Base-by-base conservation (phyloP, 108 stramenopile genomes). In the Cylindrotheca fusiformis region DNA sequence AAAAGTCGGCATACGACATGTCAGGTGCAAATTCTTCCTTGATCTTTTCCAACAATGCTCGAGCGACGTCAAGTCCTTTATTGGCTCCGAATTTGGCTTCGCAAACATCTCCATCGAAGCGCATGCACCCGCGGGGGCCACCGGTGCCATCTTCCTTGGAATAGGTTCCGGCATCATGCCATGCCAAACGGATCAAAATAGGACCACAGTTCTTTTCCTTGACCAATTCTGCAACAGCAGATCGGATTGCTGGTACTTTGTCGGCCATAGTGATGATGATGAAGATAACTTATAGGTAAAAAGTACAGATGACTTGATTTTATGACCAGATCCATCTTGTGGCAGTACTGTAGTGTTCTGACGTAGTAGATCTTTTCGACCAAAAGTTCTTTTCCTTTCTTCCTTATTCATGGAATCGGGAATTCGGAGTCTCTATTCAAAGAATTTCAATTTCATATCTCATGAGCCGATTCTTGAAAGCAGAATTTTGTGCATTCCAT, bases 131-230 rank as follows among this genome's bases (percentile, higher is more conserved):
- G 3, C 69, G 69, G 30, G 64, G 60, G 5, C 86, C 90, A 20
- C 90, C 90, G 33, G 77, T 79, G 26, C 71, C 63, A 30, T 67
- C 63, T 55, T 79, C 72, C 41, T 71, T 65, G 65, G 85, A 83
- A 63, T 68, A 93, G 62, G 93, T 93, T 36, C 95, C 97, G 46
- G 96, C 86, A 51, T 91, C 87, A 63, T 99, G 98, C 97, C 97
- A 99, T 1, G 97, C 97, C 47, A 99, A 85, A 36, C 98, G 96
- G 19, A 99, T 91, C 46, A 96, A 67, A 36, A 96, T 77, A 32
- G 93, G 96, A 31, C 88, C 87, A 58, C 84, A 84, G 57, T 81
- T 82, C 72, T 96, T 91, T 56, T 95, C 88, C 65, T 87, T 71
- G 63, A 99, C 61, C 55, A 93, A 74, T 12, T 81, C 81, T 48